Percentiles rank a stretch among this genome's conserved stretches.
phyloP scores from a whole-genome alignment of 495 filamentous ascomycete genomes.

The Lineolata rhizophorae region DNA sequence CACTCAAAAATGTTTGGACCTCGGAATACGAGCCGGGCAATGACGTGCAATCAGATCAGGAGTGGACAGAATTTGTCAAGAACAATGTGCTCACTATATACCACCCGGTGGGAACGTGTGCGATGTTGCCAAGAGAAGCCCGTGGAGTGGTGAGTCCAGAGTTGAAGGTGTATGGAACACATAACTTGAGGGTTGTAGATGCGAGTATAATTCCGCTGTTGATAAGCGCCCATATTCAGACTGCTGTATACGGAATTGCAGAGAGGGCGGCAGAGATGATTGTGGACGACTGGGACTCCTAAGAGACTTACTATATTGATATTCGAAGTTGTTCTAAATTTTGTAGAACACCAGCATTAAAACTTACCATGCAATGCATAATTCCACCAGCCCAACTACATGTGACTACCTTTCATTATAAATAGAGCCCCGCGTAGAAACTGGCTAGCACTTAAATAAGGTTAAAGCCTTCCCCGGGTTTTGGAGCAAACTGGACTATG shows the following conservation, averaged over 20 bases:
- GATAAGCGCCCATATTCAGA: constrained; percentile 6
- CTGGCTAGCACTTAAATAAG: no score
- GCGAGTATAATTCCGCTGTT: constrained; percentile 9
- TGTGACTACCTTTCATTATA: no score
- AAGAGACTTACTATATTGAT: background rate
- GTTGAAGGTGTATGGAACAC: constrained; percentile 9
- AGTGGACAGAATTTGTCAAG: constrained; percentile 4
- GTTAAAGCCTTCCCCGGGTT: no score
- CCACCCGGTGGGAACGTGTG: background rate
- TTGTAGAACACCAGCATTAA: no score
- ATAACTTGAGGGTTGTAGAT: constrained; percentile 10
- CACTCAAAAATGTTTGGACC: background rate
- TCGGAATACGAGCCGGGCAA: constrained; percentile 7
- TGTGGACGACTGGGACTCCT: constrained; percentile 1
- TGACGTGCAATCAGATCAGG: constrained; percentile 4
- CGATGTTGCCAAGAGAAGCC: background rate
- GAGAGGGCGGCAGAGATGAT: constrained; percentile 10
- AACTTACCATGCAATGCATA: no score
- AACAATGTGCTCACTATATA: constrained; percentile 5
- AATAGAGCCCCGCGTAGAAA: no score
- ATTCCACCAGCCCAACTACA: no score
- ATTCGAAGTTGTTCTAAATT: background rate
- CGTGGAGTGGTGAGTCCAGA: constrained; percentile 7
- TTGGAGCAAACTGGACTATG: no score
- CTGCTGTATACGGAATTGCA: constrained; percentile 7